Evolutionary conservation across 495 filamentous ascomycete genomes (phyloP).

Genomic region (Stereocaulon alpinum): DNA sequence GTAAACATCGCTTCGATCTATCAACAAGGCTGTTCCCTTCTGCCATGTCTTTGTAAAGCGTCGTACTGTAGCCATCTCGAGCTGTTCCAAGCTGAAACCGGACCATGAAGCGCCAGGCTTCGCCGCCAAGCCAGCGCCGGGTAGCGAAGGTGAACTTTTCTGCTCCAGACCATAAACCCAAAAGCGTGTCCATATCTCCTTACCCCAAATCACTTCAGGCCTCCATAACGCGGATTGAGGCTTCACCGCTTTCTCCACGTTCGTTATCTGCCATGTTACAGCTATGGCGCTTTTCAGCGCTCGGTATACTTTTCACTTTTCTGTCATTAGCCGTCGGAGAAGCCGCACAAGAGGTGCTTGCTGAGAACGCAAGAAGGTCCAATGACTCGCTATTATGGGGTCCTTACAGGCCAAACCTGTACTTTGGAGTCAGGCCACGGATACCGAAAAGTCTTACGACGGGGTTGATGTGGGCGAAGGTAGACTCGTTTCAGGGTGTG

Average conservation of each 20-base stretch:
- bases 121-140: background rate
- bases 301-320: background rate
- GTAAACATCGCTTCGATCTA: too few relatives aligned
- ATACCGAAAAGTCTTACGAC: constrained; percentile 77
- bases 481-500: constrained; percentile 67
- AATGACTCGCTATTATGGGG: constrained; percentile 93
- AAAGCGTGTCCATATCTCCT: background rate
- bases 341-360: constrained; percentile 16
- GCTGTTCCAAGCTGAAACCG: too few relatives aligned
- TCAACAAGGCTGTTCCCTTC: too few relatives aligned
- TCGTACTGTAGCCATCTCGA: too few relatives aligned
- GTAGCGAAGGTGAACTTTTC: constrained; percentile 1
- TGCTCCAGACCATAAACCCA: background rate
- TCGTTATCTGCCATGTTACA: background rate
- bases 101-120: too few relatives aligned
- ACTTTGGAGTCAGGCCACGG: constrained; percentile 85
- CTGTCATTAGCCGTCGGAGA: constrained; percentile 7
- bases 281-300: constrained; percentile 2
- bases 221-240: background rate
- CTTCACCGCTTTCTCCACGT: background rate
- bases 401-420: constrained; percentile 87
- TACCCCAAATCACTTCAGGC: background rate
- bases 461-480: constrained; percentile 81
- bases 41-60: too few relatives aligned
- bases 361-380: constrained; percentile 40